These are phyloP conservation scores for Termitomyces sp. DNA, from an alignment of 768 basidiomycete species.

Conservation along the genomic window DNA sequence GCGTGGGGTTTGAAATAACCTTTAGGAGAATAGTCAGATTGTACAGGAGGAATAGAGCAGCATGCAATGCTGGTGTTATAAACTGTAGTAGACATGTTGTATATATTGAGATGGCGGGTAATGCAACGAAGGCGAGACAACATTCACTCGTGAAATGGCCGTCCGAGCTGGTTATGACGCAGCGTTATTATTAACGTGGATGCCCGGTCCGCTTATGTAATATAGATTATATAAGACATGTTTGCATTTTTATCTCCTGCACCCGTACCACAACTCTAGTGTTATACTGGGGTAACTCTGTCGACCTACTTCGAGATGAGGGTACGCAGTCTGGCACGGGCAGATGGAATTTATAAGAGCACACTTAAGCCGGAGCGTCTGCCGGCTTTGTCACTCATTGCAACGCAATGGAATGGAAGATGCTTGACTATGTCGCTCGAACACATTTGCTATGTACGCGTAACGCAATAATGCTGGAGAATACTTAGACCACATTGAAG, in stretches of 20 bases:
- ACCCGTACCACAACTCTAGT: constrained; percentile 29
- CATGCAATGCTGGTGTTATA: constrained; percentile 41
- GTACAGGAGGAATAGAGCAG: constrained; percentile 51
- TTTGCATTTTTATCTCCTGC: constrained; percentile 11
- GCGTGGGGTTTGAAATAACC: constrained; percentile 42
- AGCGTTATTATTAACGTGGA: too few relatives aligned
- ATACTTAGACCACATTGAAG: too few relatives aligned
- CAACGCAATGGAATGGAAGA: constrained; percentile 39
- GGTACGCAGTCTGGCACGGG: constrained; percentile 48
- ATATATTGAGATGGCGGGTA: constrained; percentile 29
- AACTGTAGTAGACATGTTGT: constrained; percentile 29
- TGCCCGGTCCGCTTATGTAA: constrained; percentile 5
- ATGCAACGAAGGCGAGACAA: constrained; percentile 31
- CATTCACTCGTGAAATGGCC: too few relatives aligned
- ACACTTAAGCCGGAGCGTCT: constrained; percentile 82
- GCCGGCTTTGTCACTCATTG: constrained; percentile 33
- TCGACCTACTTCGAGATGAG: constrained; percentile 33
- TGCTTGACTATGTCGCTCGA: constrained; percentile 74
- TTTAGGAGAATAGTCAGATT: constrained; percentile 46
- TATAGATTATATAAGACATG: constrained; percentile 3
- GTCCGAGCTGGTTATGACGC: neutral
- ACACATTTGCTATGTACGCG: constrained; percentile 31
- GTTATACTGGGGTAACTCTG: constrained; percentile 50
- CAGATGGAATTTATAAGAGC: constrained; percentile 35
- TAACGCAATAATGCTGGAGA: too few relatives aligned